Percentiles rank a stretch among this genome's conserved stretches.
Evolutionary conservation across 768 basidiomycete species (phyloP).

Genomic region (Macrolepiota albuminosa): DNA sequence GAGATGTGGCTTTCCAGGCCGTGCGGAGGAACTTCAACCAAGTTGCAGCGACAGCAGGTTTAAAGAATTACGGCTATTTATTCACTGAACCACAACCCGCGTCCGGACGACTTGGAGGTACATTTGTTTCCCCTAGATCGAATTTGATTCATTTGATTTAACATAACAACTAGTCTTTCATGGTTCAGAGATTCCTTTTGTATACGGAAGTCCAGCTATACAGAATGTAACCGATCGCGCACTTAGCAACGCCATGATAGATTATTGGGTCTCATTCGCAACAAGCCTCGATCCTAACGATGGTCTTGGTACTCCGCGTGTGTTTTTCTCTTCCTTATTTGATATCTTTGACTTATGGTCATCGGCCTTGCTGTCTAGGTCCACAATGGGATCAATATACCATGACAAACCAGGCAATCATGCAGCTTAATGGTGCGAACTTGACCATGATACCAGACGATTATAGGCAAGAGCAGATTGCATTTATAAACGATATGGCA

Average conservation of each 20-base stretch:
- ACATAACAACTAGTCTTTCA: constrained; percentile 21
- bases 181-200: constrained; percentile 24
- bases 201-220: constrained; percentile 22
- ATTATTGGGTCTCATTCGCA: constrained; percentile 45
- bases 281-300: constrained; percentile 40
- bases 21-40: constrained; percentile 29
- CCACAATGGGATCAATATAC: constrained; percentile 20
- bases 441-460: constrained; percentile 21
- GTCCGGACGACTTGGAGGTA: constrained; percentile 10
- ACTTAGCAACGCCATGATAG: constrained; percentile 33
- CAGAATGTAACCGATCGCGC: constrained; percentile 12
- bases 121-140: no score
- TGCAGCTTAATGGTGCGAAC: constrained; percentile 24
- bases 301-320: constrained; percentile 30
- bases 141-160: neutral
- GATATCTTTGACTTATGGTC: neutral
- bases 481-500: constrained; percentile 20
- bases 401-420: constrained; percentile 14
- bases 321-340: neutral
- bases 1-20: constrained; percentile 32
- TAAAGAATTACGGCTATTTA: constrained; percentile 31
- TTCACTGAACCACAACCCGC: constrained; percentile 31
- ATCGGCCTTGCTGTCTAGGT: constrained; percentile 11
- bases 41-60: constrained; percentile 26
- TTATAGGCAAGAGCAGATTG: constrained; percentile 23